phyloP scores from a whole-genome alignment of 2,329 filamentous ascomycete species.

The Paecilomyces formosus region DNA sequence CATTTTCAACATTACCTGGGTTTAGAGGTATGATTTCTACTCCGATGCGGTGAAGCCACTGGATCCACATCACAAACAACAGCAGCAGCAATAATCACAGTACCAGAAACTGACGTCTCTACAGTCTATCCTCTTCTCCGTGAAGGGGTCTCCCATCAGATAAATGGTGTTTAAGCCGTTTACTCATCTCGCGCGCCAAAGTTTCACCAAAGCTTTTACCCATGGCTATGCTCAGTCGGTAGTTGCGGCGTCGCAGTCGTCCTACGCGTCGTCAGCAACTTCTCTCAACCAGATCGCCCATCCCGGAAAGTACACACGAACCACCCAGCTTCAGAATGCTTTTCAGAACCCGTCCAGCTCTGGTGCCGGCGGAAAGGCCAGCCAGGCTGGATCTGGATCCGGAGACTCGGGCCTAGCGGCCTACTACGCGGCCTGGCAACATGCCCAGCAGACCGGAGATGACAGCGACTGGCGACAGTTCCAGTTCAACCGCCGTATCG shows the following conservation, averaged over 20 bases:
- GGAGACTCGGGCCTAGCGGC: conserved; percentile 68
- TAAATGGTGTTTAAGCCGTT: conserved; percentile 80
- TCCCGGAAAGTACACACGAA: conserved; percentile 45
- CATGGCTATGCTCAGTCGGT: conserved; percentile 98
- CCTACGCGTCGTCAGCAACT: conserved; percentile 61
- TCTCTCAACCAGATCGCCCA: conserved; percentile 48
- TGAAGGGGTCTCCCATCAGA: conserved; percentile 61
- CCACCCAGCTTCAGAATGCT: conserved; percentile 66
- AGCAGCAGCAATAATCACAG: too few species aligned
- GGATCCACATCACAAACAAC: background rate
- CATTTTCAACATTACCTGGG: conserved; percentile 56
- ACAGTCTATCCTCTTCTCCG: conserved; percentile 47
- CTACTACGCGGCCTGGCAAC: conserved; percentile 86
- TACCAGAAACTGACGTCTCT: conserved; percentile 28
- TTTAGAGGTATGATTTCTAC: conserved; percentile 49
- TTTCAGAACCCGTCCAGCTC: conserved; percentile 57
- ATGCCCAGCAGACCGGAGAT: conserved; percentile 59
- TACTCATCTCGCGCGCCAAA: conserved; percentile 86
- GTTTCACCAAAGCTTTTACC: conserved; percentile 92
- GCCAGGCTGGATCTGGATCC: conserved; percentile 49
- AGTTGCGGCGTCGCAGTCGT: conserved; percentile 86
- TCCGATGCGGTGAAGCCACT: background rate
- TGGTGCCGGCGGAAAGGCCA: conserved; percentile 46
- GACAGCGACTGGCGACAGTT: conserved; percentile 88
- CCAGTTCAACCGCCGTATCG: conserved; percentile 79